Conservation (phyloP, 2,329 filamentous ascomycete genomes). For the Eurotiales sp. region DNA sequence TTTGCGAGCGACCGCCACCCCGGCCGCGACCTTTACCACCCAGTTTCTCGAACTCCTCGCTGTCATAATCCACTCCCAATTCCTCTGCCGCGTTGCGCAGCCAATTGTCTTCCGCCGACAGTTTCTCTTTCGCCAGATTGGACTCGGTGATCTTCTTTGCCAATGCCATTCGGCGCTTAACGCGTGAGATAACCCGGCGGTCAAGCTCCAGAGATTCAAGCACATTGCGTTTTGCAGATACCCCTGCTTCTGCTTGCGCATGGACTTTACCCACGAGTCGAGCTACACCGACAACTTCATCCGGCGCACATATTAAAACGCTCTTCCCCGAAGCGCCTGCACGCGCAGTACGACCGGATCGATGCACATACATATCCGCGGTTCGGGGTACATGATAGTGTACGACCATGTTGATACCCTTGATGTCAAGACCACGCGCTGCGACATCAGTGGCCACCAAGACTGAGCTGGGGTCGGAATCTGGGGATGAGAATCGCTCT, state of each 20-base stretch:
- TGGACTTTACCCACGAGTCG: slow-evolving; percentile 87
- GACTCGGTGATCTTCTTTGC: slow-evolving; percentile 87
- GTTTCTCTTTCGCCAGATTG: slow-evolving; percentile 80
- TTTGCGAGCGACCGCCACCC: slow-evolving; percentile 68
- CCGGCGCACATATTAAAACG: slow-evolving; percentile 83
- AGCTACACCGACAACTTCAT: slow-evolving; percentile 81
- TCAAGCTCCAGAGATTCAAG: slow-evolving; percentile 72
- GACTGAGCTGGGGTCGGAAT: slow-evolving; percentile 57
- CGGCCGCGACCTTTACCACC: slow-evolving; percentile 67
- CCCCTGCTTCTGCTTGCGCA: slow-evolving; percentile 52
- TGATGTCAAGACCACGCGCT: slow-evolving; percentile 89
- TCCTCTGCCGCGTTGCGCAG: slow-evolving; percentile 82
- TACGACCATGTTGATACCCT: slow-evolving; percentile 79
- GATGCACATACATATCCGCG: slow-evolving; percentile 91
- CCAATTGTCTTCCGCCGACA: slow-evolving; percentile 78
- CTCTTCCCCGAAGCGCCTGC: slow-evolving; percentile 73
- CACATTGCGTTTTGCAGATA: slow-evolving; percentile 55
- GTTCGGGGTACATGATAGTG: slow-evolving; percentile 93
- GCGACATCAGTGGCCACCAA: slow-evolving; percentile 92
- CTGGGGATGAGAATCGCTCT: slow-evolving; percentile 73
- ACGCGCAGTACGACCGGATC: slow-evolving; percentile 89
- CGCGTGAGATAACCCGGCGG: slow-evolving; percentile 67
- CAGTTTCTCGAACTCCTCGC: slow-evolving; percentile 71
- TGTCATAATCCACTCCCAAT: slow-evolving; percentile 89
- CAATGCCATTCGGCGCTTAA: slow-evolving; percentile 73